Base-by-base conservation (phyloP, 345 rosid genomes). In the Salix brachista region DNA sequence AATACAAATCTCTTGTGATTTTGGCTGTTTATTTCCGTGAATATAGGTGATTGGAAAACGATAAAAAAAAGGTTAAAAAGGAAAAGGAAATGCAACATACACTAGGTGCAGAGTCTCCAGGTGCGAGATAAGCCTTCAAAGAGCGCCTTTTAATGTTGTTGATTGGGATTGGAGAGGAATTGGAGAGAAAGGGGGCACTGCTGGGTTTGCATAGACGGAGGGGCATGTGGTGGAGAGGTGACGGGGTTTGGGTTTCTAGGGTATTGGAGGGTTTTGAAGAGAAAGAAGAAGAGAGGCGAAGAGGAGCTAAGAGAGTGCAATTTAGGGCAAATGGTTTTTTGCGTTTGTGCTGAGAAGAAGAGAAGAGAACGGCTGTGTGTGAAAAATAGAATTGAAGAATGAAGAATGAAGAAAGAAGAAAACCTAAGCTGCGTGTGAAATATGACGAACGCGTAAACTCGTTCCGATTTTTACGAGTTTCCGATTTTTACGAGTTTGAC, bases 101-200 rank as follows among this genome's bases (percentile, higher is more conserved):
- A 23, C 78, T 16, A 74, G 87, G 62, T 52, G 84, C 69, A 75
- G 87, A 36, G 60, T 78, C 84, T 39, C 79, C 78, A 42, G 85
- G 67, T 1, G 87, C 72, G 56, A 73, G 23, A 69, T 71, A 81
- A 72, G 86, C 30, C 70, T 65, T 70, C 73, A 80, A 80, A 78
- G 78, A 70, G 19, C 78, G 26, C 28, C 85, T 76, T 21, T 21
- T 66, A 46, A 7, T 23, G 66, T 12, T 21, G 39, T 65, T 30
- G 18, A 26, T 61, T 65, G 16, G 80, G 23, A 26, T 4, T 2
- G 75, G 84, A 68, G 80, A 78, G 36, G 36, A 26, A 48, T 4
- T 65, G 58, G 78, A 67, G 25, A 71, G 76, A 72, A 75, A 72
- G 74, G 69, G 64, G 56, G 41, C 58, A 12, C 56, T 64, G 58